Base-by-base conservation (phyloP, 331 rosid species). In the Telfairia occidentalis region DNA sequence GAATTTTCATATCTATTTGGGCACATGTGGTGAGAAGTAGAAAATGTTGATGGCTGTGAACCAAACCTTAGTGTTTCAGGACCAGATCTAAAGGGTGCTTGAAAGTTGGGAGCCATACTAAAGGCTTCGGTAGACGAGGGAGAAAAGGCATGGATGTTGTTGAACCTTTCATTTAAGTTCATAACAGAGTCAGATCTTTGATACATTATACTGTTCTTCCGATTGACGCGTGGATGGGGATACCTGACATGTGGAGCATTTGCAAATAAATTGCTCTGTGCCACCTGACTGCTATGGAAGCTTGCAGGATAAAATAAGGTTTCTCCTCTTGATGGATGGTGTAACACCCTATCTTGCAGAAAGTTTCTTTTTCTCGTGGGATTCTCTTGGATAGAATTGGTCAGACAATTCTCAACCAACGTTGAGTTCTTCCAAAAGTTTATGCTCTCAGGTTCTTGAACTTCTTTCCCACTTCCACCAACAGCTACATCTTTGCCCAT, bases 401-500 rank as follows among this genome's bases (percentile, higher is more conserved):
- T 78, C 67, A 82, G 82, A 82, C 76, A 74, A 73, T 80, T 73
- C 77, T 83, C 84, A 43, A 84, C 75, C 72, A 85, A 82, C 58
- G 84, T 82, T 80, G 85, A 84, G 72, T 83, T 89, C 28, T 82
- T 81, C 99, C 93, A 89, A 71, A 86, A 79, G 76, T 84, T 87
- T 78, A 81, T 88, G 21, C 81, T 85, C 38, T 79, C 85, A 18
- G 76, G 78, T 30, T 85, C 85, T 73, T 83, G 90, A 63, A 83
- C 61, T 76, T 81, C 93, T 82, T 78, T 80, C 85, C 85, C 84
- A 85, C 88, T 89, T 74, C 86, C 86, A 81, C 97, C 96, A 82
- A 95, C 84, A 9, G 97, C 86, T 81, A 95, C 97, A 86, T 95
- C 99, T 83, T 90, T 95, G 29, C 99, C 99, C 99, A 95, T 95